Percentiles rank a stretch among this genome's conserved stretches.
These are phyloP conservation scores for Agaricus blazei DNA, from an alignment of 768 basidiomycete genomes.

Conservation along the genomic window DNA sequence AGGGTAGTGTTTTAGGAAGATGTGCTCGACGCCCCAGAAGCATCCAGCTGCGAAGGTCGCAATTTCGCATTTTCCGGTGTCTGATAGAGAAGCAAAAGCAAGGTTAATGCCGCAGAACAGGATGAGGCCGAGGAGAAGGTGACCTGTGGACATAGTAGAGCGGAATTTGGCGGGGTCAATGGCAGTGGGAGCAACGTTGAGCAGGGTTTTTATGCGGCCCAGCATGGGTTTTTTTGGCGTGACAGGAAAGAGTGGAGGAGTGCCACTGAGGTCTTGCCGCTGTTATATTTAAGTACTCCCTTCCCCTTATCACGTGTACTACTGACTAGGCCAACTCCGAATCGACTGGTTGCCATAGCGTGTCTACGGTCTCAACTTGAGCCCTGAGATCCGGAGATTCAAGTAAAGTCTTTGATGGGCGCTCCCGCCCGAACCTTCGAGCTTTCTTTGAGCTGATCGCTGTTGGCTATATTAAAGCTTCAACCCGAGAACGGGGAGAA, in stretches of 20 bases:
- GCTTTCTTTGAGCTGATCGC: too few species aligned
- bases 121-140: conserved; percentile 4
- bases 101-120: not conserved
- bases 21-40: conserved; percentile 87
- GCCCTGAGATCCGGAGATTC: too few species aligned
- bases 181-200: conserved; percentile 12
- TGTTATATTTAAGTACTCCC: not conserved
- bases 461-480: too few species aligned
- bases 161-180: conserved; percentile 35
- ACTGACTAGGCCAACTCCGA: too few species aligned
- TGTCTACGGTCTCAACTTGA: too few species aligned
- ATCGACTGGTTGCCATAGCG: too few species aligned
- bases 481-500: too few species aligned
- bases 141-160: conserved; percentile 36
- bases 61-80: conserved; percentile 21
- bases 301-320: not conserved
- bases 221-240: conserved; percentile 11
- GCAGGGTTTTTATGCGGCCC: conserved; percentile 13
- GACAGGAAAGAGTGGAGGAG: conserved; percentile 3
- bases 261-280: too few species aligned
- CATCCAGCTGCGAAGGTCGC: conserved; percentile 60
- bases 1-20: conserved; percentile 76
- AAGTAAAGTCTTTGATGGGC: too few species aligned
- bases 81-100: conserved; percentile 10
- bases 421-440: too few species aligned